Evolutionary conservation across 495 filamentous ascomycete species (phyloP), one percentile per base, ranked within the genome.

Genomic region (Jackrogersella multiformis): DNA sequence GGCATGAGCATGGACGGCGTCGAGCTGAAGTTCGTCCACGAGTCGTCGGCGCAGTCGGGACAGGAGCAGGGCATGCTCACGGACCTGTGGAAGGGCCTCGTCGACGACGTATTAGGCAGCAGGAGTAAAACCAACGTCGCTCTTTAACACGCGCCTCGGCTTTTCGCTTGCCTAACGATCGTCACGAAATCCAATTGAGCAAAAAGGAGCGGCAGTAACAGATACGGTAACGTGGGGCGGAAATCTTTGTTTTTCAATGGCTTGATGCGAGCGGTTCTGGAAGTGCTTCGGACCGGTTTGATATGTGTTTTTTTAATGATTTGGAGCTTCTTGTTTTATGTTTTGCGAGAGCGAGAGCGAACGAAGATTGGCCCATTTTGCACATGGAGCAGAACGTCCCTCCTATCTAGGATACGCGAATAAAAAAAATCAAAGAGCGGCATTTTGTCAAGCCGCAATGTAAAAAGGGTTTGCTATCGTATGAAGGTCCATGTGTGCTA

Each of bases 1-100:
- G 79, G 80, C 20, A 80, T 80, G 70, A 74, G 76, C 9, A 59
- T 80, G n/a, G 81, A 82, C 46, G 80, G 80, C 12, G 77, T 82
- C n/a, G 79, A 82, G 71, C 66, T 84, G 6, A 74, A 74, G 68
- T 82, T 82, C 49, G 78, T 72, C 51, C 76, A 80, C 44, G 74
- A 77, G 1, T 49, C 71, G 1, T 49, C 71, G 13, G 48, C 60
- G 56, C 9, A 58, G 4, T 30, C 64, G 12, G 74, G 72, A 39
- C 65, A 74, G 59, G 70, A 71, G 23, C 72, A 55, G 26, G 76
- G 75, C 15, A 81, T 83, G 80, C 61, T 82, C 9, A 71, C 70
- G 55, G 77, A 79, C 71, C 36, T 82, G 32, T 83, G 81, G 73
- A 79, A 73, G 66, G 81, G 81, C 5, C 56, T 83, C 41, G 72